These are phyloP conservation scores for Friedmanniomyces simplex DNA, from an alignment of 495 filamentous ascomycete genomes.

Conservation along the genomic window DNA sequence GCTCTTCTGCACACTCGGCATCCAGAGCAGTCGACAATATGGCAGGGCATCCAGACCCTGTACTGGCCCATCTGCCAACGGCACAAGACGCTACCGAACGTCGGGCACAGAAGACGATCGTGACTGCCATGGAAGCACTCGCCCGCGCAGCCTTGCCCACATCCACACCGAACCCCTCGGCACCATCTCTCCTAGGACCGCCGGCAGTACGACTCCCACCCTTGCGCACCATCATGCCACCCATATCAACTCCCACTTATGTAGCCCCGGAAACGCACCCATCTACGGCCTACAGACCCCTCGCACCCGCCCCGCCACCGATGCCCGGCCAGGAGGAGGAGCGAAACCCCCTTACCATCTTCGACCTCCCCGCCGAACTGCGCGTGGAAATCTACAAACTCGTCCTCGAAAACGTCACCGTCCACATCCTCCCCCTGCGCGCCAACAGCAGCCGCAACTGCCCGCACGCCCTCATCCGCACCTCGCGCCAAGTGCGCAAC, in stretches of 20 bases:
- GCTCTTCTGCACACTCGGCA: background rate
- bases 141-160: background rate
- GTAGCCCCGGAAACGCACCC: background rate
- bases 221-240: background rate
- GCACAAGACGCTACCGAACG: background rate
- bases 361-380: constrained; percentile 17
- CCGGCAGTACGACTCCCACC: background rate
- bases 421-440: constrained; percentile 14
- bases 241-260: background rate
- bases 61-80: background rate
- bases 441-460: background rate
- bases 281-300: background rate
- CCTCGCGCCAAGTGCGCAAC: constrained; percentile 12
- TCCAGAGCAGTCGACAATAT: background rate
- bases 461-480: constrained; percentile 12
- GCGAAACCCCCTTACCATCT: background rate
- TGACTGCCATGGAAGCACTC: background rate
- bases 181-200: background rate
- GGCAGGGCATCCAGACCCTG: background rate
- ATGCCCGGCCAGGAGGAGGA: background rate
- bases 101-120: background rate
- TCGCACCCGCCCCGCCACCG: background rate
- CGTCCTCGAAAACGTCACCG: constrained; percentile 5
- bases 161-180: background rate
- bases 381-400: constrained; percentile 19